Evolutionary conservation across 495 filamentous ascomycete species (phyloP), one percentile per base, ranked within the genome.

Genomic region (Neurospora africana): DNA sequence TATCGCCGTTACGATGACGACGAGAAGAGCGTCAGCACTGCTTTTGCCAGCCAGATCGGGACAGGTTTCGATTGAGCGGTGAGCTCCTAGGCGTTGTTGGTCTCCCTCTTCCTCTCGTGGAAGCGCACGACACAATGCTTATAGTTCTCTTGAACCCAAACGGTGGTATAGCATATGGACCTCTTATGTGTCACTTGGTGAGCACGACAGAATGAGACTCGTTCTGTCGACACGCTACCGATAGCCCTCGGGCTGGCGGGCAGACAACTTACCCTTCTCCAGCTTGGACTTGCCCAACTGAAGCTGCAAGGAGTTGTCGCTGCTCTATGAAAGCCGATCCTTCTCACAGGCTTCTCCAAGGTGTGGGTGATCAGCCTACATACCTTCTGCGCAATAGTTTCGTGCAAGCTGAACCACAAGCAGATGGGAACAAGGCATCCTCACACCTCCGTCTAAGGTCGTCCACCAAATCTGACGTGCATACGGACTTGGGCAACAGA

Each of bases 1-100:
- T 94, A 91, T 73, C 91, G 92, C 65, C 93, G 92, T 73, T 91
- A 89, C 58, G 95, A 98, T 74, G 95, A 99, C 73, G 95, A 98
- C 79, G 92, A 94, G 72, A 92, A 95, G 80, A 98, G 95, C 79
- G 88, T 98, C 76, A 97, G 92, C 74, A 98, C 95, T 37, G 93
- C 93, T 8, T 98, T 98, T 83, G 95, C 94, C 47, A 97, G 93
- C 81, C 96, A 98, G 81, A 87, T 97, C 71, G 95, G 92, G 69
- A 72, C 77, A 23, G 91, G 91, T 75, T 97, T 95, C 80, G 94
- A 98, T 83, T 97, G 94, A 97, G 85, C 58, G 72, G 68, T 61
- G 8, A 53, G 27, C n/a, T 71, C 43, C 36, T 68, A 40, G 40
- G 69, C 69, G 7, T 67, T 30, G 33, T n/a, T 65, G 53, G 27